Evolutionary conservation across 805 yeast species (phyloP), one percentile per base, ranked within the genome.

Genomic region (Metschnikowia corniflorae): DNA sequence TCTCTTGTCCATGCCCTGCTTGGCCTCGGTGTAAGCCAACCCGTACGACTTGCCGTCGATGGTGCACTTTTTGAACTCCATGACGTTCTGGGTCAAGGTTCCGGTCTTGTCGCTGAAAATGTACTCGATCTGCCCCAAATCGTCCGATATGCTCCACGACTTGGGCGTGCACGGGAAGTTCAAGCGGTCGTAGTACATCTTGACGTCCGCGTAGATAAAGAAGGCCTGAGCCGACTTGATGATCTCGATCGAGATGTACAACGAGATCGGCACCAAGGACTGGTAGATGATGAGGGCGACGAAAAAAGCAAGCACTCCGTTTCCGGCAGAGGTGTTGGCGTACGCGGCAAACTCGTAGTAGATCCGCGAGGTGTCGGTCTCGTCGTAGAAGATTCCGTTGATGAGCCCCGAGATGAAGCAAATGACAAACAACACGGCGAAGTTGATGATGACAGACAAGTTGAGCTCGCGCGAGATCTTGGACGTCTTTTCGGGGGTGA

Each of bases 51-150:
- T 64, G 31, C 93, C 93, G 52, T 77, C 77, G 35, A 85, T 78
- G 3, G 93, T 78, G 58, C 87, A 79, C 55, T 84, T 85, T 49
- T 83, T 85, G 59, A 82, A 84, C 54, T 85, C 93, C 95, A 85
- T 85, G 18, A 84, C 77, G 54, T 84, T 84, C 55, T 84, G 93
- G 1, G 94, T 84, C 50, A 84, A 61, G 1, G 94, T 84, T 43
- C 94, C 94, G 0, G 94, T 84, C 55, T 84, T 84, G 61, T 84
- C 94, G 61, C 87, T 80, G 58, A 85, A 85, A 32, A 85, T 77
- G 54, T 85, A 85, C 55, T 85, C 95, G 46, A 85, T 80, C 58
- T 85, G 94, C 21, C 94, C 94, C 50, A 85, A 65, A 60, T 85
- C 94, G 66, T 85, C 94, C 3, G 89, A 81, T 29, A 85, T 84